Conservation (phyloP, 495 filamentous ascomycete species). For the Podospora fimiseda region DNA sequence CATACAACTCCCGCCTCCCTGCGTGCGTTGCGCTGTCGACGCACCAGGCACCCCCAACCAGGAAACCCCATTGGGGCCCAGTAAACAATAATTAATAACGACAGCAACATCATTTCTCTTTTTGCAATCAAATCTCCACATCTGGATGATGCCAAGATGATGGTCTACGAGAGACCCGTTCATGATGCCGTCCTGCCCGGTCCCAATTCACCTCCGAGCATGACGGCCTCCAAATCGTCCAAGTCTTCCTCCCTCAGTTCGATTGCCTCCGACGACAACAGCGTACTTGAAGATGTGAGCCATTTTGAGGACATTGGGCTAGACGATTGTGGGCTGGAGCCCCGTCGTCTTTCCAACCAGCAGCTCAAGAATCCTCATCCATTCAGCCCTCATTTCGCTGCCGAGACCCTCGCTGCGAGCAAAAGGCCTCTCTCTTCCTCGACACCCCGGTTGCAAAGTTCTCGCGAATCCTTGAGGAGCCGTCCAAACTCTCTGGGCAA, state of each 20-base stretch:
- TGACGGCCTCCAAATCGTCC: constrained; percentile 80
- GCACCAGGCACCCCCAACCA: not conserved
- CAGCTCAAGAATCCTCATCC: constrained; percentile 40
- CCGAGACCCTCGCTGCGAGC: constrained; percentile 35
- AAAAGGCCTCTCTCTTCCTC: constrained; percentile 29
- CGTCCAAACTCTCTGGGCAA: constrained; percentile 14
- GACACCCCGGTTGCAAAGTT: constrained; percentile 26
- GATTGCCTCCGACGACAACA: constrained; percentile 61
- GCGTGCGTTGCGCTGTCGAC: not conserved
- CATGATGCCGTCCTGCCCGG: constrained; percentile 41
- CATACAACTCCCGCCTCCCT: not conserved
- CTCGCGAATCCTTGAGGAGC: constrained; percentile 20
- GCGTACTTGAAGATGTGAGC: constrained; percentile 58
- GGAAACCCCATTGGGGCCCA: constrained; percentile 8
- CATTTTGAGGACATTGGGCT: constrained; percentile 95
- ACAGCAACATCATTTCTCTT: not conserved
- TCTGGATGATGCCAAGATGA: constrained; percentile 41
- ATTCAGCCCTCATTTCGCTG: constrained; percentile 36
- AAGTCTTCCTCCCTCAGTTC: constrained; percentile 86
- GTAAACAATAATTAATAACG: not conserved
- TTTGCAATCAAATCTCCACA: not conserved
- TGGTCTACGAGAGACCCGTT: constrained; percentile 45
- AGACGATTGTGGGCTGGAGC: constrained; percentile 48
- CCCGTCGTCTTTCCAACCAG: constrained; percentile 37
- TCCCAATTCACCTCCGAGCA: constrained; percentile 75